Evolutionary conservation across 1,284 basidiomycete species (phyloP).

Genomic region (Athelia psychrophila): DNA sequence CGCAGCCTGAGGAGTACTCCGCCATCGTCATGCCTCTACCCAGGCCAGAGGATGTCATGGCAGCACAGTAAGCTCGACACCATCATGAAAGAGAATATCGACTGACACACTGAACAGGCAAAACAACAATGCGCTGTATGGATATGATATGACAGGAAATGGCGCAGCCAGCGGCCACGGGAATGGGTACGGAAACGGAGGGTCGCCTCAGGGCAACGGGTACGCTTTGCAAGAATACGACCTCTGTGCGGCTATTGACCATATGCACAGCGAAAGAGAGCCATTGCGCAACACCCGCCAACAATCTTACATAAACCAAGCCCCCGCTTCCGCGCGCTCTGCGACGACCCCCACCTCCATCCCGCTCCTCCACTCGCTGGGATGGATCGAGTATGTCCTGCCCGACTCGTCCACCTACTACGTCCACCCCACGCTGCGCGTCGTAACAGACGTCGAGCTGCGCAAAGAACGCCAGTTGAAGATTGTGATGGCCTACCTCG

Average conservation of each 20-base stretch:
- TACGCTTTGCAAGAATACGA: too few relatives aligned
- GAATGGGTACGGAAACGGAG: too few relatives aligned
- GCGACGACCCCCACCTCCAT: conserved; percentile 12
- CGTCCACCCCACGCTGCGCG: conserved; percentile 51
- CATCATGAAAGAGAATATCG: too few relatives aligned
- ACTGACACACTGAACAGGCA: too few relatives aligned
- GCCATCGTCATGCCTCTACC: conserved; percentile 33
- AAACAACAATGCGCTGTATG: too few relatives aligned
- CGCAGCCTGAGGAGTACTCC: conserved; percentile 24
- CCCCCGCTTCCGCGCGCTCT: conserved; percentile 1
- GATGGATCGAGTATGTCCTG: conserved; percentile 67
- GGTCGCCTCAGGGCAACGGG: too few relatives aligned
- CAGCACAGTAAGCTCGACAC: conserved; percentile 20
- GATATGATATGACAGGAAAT: too few relatives aligned
- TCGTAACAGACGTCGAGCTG: conserved; percentile 66
- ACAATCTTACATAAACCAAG: conserved; percentile 15
- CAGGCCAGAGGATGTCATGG: conserved; percentile 33
- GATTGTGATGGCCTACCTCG: conserved; percentile 48
- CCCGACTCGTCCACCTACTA: conserved; percentile 70
- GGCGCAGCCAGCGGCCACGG: too few relatives aligned
- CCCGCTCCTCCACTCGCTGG: conserved; percentile 30
- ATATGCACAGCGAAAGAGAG: too few relatives aligned
- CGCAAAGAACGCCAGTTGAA: conserved; percentile 46
- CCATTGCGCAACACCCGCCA: conserved; percentile 10
- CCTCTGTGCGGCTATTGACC: too few relatives aligned